Conservation (phyloP, 768 basidiomycete genomes). For the Psilocybe sp. region DNA sequence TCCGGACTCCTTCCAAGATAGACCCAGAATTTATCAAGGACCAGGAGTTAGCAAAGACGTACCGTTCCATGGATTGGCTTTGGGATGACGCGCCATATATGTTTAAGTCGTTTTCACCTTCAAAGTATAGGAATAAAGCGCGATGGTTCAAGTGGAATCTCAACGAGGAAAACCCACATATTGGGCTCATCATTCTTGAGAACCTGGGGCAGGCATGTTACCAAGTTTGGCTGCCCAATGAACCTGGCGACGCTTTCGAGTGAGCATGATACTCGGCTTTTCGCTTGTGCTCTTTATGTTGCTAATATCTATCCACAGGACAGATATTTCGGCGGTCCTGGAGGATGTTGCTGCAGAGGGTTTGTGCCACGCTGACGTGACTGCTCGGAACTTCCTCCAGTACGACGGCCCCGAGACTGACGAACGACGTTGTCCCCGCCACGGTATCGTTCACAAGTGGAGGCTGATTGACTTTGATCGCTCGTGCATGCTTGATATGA, state of each 20-base stretch:
- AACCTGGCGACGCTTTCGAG: not conserved
- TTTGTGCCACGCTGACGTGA: not conserved
- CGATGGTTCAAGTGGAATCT: too few relatives aligned
- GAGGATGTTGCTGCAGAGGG: not conserved
- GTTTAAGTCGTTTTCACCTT: too few relatives aligned
- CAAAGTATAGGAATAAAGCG: too few relatives aligned
- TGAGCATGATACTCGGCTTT: not conserved
- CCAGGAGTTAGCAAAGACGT: too few relatives aligned
- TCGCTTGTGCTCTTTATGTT: not conserved
- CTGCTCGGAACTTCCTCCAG: not conserved
- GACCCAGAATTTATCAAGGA: too few relatives aligned
- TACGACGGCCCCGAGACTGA: not conserved
- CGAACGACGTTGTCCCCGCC: not conserved
- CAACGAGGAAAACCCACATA: too few relatives aligned
- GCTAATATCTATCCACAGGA: not conserved
- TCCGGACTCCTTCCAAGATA: too few relatives aligned
- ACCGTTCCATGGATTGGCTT: too few relatives aligned
- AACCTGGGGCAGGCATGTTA: not conserved
- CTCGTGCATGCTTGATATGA: not conserved
- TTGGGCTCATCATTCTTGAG: too few relatives aligned
- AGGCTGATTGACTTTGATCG: constrained; percentile 1
- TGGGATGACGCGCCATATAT: too few relatives aligned
- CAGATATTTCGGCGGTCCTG: not conserved
- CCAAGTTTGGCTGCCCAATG: too few relatives aligned
- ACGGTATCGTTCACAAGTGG: not conserved